phyloP scores from a whole-genome alignment of 2,329 filamentous ascomycete species.

The Polytolypa hystricis region DNA sequence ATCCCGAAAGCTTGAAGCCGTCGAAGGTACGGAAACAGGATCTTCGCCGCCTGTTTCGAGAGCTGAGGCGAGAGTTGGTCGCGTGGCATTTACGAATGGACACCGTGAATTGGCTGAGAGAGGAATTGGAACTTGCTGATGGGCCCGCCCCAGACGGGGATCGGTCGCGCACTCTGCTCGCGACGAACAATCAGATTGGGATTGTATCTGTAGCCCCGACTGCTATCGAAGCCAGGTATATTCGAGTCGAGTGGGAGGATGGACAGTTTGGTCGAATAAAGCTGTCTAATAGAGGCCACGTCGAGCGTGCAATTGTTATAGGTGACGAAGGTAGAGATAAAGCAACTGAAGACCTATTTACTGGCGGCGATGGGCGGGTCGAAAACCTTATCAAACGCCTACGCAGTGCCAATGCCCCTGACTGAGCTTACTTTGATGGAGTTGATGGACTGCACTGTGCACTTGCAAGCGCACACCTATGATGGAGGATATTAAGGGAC shows the following conservation, averaged over 20 bases:
- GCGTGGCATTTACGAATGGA: slow-evolving; percentile 32
- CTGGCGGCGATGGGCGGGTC: slow-evolving; percentile 23
- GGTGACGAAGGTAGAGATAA: slow-evolving; percentile 30
- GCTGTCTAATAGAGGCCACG: slow-evolving; percentile 28
- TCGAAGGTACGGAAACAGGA: slow-evolving; percentile 23
- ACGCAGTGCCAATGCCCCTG: slow-evolving; percentile 1
- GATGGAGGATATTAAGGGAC: neutral
- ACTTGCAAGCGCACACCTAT: neutral
- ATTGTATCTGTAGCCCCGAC: slow-evolving; percentile 26
- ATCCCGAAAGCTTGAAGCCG: slow-evolving; percentile 12
- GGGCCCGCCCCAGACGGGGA: slow-evolving; percentile 4
- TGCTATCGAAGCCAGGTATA: slow-evolving; percentile 30
- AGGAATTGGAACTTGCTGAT: slow-evolving; percentile 14
- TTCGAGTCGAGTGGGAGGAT: slow-evolving; percentile 34
- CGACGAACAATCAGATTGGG: slow-evolving; percentile 19
- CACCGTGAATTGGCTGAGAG: slow-evolving; percentile 24
- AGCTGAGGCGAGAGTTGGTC: slow-evolving; percentile 30
- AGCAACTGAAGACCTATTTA: slow-evolving; percentile 23
- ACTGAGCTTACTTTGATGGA: neutral
- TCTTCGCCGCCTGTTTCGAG: slow-evolving; percentile 25
- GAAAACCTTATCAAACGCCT: slow-evolving; percentile 26
- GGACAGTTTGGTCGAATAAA: slow-evolving; percentile 34
- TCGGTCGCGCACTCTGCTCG: neutral
- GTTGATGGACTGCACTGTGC: neutral
- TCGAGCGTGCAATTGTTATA: slow-evolving; percentile 34